phyloP scores from a whole-genome alignment of 176 grass and related monocot genomes.

The Triticum turgidum region DNA sequence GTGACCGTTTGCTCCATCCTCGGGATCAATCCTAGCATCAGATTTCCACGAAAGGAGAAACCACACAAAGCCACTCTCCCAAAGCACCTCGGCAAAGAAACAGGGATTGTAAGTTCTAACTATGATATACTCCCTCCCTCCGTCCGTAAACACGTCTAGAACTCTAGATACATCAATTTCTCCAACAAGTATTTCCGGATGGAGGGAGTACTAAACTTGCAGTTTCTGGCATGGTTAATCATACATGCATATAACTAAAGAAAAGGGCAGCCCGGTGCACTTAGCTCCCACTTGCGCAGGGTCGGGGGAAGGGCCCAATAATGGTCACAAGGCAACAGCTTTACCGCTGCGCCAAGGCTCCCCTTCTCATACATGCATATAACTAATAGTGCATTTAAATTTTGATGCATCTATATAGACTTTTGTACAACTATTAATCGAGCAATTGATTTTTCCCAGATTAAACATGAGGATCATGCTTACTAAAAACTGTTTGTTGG shows the following conservation, averaged over 20 bases:
- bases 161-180: no score
- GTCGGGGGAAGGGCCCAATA: no score
- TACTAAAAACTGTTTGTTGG: background rate
- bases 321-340: no score
- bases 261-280: no score
- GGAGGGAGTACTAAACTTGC: background rate
- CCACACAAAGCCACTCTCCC: background rate
- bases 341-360: no score
- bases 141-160: no score
- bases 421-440: background rate
- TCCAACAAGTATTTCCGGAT: no score
- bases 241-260: background rate
- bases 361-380: background rate
- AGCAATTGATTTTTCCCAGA: background rate
- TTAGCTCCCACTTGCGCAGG: no score
- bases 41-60: background rate
- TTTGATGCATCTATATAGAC: background rate
- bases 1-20: background rate
- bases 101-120: background rate
- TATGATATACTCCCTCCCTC: background rate
- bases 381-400: background rate
- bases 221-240: background rate
- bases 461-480: background rate
- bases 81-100: background rate
- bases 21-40: background rate